A percentile compares a stretch with the other conserved stretches of the same genome.
These are phyloP conservation scores for Saprolegnia parasitica DNA, from an alignment of 352 stramenopile genomes.

Conservation along the genomic window DNA sequence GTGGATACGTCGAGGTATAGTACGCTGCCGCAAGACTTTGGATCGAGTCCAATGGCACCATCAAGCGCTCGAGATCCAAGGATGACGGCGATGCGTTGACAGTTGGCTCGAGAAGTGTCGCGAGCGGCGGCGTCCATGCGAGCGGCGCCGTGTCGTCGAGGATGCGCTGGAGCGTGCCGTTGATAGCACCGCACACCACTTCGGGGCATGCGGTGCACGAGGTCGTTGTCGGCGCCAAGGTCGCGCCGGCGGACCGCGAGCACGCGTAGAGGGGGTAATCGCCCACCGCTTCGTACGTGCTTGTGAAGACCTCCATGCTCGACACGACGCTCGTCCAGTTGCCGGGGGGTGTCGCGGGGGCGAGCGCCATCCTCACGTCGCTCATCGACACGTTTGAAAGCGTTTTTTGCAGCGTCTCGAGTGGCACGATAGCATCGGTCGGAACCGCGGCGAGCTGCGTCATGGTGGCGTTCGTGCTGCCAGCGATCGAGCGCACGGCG, in stretches of 20 bases:
- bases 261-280: background rate
- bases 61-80: background rate
- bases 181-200: conserved; percentile 1
- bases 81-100: background rate
- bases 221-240: background rate
- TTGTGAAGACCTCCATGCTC: background rate
- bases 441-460: background rate
- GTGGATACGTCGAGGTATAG: background rate
- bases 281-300: background rate
- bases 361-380: background rate
- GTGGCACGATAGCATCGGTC: background rate
- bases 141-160: background rate
- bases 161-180: background rate
- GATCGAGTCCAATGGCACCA: background rate
- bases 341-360: background rate
- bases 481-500: background rate
- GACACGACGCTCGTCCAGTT: background rate
- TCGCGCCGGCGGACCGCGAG: background rate
- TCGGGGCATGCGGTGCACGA: conserved; percentile 12
- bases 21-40: background rate
- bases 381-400: background rate
- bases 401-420: background rate
- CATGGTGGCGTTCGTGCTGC: background rate
- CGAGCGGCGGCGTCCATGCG: too few relatives aligned
- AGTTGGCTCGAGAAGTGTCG: background rate